Evolutionary conservation across 176 grass and related monocot genomes (phyloP).

Genomic region (Cymbopogon citratus): DNA sequence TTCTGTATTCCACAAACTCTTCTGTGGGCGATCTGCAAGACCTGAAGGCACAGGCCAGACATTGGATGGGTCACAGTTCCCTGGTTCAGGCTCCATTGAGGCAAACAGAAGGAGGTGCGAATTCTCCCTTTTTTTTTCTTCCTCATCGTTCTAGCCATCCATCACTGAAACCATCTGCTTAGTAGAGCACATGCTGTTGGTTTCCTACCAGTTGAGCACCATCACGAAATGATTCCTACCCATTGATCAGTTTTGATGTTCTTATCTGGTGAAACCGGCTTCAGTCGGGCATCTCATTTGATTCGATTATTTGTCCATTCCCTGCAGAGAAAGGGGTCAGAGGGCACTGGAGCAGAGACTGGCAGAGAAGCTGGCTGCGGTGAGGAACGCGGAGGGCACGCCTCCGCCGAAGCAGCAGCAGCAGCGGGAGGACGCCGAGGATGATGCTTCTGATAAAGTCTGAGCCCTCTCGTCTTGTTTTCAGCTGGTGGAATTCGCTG

Average conservation of each 20-base stretch:
- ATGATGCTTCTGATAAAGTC: slow-evolving; percentile 58
- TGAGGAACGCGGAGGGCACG: slow-evolving; percentile 22
- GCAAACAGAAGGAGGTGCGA: slow-evolving; percentile 63
- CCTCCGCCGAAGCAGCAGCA: neutral
- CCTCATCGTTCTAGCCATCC: neutral
- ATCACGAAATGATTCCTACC: neutral
- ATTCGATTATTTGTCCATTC: neutral
- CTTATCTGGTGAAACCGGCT: neutral
- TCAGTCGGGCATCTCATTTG: neutral
- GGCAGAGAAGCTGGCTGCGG: slow-evolving; percentile 44
- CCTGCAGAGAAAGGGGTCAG: slow-evolving; percentile 70
- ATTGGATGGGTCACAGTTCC: slow-evolving; percentile 54
- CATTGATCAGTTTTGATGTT: neutral
- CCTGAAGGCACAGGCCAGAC: slow-evolving; percentile 37
- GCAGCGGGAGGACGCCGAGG: neutral
- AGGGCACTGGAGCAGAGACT: slow-evolving; percentile 79
- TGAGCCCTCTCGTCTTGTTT: neutral
- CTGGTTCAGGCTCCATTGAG: slow-evolving; percentile 56
- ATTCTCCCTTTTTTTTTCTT: neutral
- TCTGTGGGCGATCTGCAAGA: slow-evolving; percentile 58
- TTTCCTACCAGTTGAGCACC: neutral
- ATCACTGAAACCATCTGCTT: neutral
- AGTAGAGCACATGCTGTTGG: neutral
- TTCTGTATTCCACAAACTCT: slow-evolving; percentile 57
- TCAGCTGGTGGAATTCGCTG: neutral